Conservation (phyloP, 345 rosid species). For the Sapria himalayana region DNA sequence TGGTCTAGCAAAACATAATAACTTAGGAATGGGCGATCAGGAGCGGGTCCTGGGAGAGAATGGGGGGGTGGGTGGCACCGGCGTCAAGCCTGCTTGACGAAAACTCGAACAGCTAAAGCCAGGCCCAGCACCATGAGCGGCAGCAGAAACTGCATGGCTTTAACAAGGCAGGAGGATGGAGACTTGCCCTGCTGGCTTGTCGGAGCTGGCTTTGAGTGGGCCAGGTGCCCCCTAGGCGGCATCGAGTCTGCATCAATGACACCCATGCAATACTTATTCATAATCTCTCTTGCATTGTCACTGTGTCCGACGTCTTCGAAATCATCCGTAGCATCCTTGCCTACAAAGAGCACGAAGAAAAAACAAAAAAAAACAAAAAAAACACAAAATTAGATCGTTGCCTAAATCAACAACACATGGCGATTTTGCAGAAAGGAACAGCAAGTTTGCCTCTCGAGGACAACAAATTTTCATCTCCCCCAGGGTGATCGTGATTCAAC, state of each 20-base stretch:
- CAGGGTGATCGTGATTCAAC: slow-evolving; percentile 99
- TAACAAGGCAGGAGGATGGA: slow-evolving; percentile 38
- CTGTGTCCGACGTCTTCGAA: slow-evolving; percentile 97
- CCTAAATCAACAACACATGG: background rate
- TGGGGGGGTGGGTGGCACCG: too few relatives aligned
- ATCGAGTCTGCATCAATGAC: slow-evolving; percentile 42
- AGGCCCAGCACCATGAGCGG: slow-evolving; percentile 73
- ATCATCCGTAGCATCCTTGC: slow-evolving; percentile 80
- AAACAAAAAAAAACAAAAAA: too few relatives aligned
- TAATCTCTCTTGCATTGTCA: slow-evolving; percentile 63
- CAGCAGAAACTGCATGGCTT: slow-evolving; percentile 73
- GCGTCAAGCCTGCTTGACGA: slow-evolving; percentile 89
- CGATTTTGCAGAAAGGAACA: background rate
- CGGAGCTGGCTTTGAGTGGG: slow-evolving; percentile 26
- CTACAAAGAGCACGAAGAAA: slow-evolving; percentile 24
- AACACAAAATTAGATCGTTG: too few relatives aligned
- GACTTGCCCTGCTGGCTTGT: slow-evolving; percentile 41
- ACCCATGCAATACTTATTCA: slow-evolving; percentile 57
- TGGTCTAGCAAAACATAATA: too few relatives aligned
- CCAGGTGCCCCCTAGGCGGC: slow-evolving; percentile 30
- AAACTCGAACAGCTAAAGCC: slow-evolving; percentile 50
- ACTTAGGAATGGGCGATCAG: too few relatives aligned
- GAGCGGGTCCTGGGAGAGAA: too few relatives aligned
- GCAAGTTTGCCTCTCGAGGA: slow-evolving; percentile 51
- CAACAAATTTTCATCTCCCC: slow-evolving; percentile 88